Evolutionary conservation across 2,329 filamentous ascomycete genomes (phyloP).

Genomic region (Rhinocladiella similis): DNA sequence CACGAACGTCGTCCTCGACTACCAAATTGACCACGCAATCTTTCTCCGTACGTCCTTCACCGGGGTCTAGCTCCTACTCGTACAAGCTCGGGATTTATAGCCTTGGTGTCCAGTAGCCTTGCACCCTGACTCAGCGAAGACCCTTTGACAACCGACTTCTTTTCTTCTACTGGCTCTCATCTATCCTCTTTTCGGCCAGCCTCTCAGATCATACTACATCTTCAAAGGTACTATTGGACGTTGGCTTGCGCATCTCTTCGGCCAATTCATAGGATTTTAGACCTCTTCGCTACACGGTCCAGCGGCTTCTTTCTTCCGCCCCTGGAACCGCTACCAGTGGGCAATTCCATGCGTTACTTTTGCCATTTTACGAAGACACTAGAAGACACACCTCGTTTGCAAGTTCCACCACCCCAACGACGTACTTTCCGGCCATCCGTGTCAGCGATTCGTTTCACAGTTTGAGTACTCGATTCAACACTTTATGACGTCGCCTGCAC

Average conservation of each 20-base stretch:
- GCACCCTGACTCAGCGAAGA: conserved; percentile 1
- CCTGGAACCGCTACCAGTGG: not conserved
- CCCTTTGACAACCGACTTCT: not conserved
- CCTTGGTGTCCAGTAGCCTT: not conserved
- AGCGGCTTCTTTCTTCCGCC: not conserved
- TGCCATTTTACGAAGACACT: not conserved
- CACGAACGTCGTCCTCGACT: not conserved
- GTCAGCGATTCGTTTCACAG: not conserved
- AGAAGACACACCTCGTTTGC: not conserved
- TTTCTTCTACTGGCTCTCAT: conserved; percentile 1
- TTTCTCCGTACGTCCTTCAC: not conserved
- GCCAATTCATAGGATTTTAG: not conserved
- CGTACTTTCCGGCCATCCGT: not conserved
- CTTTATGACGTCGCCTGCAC: not conserved
- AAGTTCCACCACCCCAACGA: not conserved
- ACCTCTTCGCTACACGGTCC: not conserved
- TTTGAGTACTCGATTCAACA: not conserved
- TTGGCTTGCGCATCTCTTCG: not conserved
- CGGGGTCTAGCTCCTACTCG: not conserved
- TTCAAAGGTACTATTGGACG: not conserved
- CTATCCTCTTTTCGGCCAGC: not conserved
- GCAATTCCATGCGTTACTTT: not conserved
- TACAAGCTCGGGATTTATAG: not conserved
- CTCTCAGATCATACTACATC: not conserved
- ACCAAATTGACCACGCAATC: not conserved